Conservation (phyloP, 139 green algal genomes). For the Micractinium conductrix region DNA sequence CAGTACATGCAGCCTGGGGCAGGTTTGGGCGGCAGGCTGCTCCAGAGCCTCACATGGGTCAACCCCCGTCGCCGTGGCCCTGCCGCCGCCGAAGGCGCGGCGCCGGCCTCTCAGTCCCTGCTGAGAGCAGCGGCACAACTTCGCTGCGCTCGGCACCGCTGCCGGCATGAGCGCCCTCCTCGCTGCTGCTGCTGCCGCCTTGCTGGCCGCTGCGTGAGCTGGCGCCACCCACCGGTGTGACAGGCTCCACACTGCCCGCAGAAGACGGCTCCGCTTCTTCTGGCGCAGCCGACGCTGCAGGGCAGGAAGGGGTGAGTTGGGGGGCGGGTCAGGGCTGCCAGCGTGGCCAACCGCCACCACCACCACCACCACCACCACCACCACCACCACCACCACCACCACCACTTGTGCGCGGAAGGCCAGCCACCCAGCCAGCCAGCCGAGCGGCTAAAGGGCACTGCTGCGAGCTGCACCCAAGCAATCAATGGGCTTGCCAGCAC, state of each 20-base stretch:
- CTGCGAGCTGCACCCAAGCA: neutral
- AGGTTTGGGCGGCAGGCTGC: neutral
- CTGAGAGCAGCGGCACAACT: neutral
- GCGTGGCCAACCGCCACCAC: neutral
- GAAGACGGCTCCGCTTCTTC: neutral
- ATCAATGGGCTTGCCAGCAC: neutral
- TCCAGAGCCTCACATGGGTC: neutral
- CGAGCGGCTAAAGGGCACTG: neutral
- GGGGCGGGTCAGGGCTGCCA: neutral
- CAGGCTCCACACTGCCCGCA: neutral
- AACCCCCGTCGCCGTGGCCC: neutral
- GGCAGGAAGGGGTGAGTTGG: neutral
- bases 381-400: neutral
- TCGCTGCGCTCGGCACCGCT: neutral
- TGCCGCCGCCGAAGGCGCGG: neutral
- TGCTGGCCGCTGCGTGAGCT: neutral
- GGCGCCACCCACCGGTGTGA: neutral
- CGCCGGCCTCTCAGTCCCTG: neutral
- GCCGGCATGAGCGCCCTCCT: neutral
- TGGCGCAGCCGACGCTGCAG: neutral
- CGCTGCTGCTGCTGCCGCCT: neutral
- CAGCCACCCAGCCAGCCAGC: neutral
- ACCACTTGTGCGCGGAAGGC: neutral
- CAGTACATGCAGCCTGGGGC: neutral
- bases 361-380: neutral